Percentiles rank a stretch among this genome's conserved stretches.
These are phyloP conservation scores for Flaveria bidentis DNA, from an alignment of 129 eudicot species.

Conservation along the genomic window DNA sequence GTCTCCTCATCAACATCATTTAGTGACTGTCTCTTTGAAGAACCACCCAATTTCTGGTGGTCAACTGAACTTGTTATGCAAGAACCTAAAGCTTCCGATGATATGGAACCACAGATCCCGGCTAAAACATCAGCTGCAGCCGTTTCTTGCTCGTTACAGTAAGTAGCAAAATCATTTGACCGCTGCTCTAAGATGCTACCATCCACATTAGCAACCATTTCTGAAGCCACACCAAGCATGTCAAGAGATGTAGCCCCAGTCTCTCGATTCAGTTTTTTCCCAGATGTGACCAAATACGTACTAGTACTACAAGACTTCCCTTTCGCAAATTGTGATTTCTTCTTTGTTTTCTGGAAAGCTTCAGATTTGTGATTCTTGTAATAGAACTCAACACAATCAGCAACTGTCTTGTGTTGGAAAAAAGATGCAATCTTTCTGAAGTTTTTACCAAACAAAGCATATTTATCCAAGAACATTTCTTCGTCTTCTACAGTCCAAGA, in stretches of 20 bases:
- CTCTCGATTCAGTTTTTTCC: conserved; percentile 60
- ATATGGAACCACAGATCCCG: conserved; percentile 89
- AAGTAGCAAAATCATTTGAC: conserved; percentile 38
- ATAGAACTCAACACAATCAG: conserved; percentile 89
- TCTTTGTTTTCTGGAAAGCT: conserved; percentile 54
- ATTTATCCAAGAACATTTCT: conserved; percentile 61
- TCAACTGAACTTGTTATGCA: conserved; percentile 83
- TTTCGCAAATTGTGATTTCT: conserved; percentile 51
- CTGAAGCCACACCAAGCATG: conserved; percentile 82
- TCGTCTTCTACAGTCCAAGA: conserved; percentile 76
- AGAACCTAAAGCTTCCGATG: conserved; percentile 97
- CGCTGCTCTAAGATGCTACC: conserved; percentile 22
- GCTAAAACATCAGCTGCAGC: conserved; percentile 98
- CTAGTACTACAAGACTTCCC: conserved; percentile 39
- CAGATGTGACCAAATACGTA: conserved; percentile 71
- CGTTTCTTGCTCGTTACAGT: conserved; percentile 64
- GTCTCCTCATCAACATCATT: conserved; percentile 62
- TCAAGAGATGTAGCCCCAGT: conserved; percentile 68
- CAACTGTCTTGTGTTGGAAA: conserved; percentile 69
- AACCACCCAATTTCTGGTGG: conserved; percentile 48
- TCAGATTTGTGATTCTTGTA: conserved; percentile 92
- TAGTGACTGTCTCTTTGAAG: conserved; percentile 28
- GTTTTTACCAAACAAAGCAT: conserved; percentile 63
- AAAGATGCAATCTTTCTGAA: conserved; percentile 75
- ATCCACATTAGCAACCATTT: conserved; percentile 57